These are phyloP conservation scores for Xylariales sp. DNA, from an alignment of 2,329 filamentous ascomycete genomes.

Conservation along the genomic window DNA sequence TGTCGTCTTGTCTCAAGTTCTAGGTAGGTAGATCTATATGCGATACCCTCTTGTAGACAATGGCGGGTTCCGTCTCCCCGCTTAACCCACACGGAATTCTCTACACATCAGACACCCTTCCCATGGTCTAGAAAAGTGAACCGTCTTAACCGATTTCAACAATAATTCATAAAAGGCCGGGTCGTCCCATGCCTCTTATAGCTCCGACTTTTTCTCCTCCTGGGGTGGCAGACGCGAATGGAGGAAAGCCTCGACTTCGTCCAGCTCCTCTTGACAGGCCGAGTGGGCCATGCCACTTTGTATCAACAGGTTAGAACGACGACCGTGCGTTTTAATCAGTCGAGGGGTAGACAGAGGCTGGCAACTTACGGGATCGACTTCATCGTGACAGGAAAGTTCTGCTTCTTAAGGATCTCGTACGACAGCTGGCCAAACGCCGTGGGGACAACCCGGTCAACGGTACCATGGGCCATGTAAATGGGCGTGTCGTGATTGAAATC, in stretches of 20 bases:
- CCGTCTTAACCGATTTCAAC: neutral
- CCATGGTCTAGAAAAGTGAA: neutral
- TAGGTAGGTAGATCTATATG: constrained; percentile 12
- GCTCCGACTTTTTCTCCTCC: constrained; percentile 55
- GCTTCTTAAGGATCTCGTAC: constrained; percentile 71
- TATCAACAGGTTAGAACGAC: constrained; percentile 26
- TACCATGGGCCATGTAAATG: constrained; percentile 91
- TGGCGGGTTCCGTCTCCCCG: neutral
- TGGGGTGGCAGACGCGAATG: constrained; percentile 58
- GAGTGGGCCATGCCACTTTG: constrained; percentile 77
- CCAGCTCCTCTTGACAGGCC: constrained; percentile 80
- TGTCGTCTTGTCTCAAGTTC: constrained; percentile 3
- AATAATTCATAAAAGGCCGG: neutral
- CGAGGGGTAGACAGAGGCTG: constrained; percentile 17
- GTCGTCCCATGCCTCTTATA: constrained; percentile 41
- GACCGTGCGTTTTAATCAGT: constrained; percentile 5
- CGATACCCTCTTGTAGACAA: neutral
- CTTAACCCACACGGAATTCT: neutral
- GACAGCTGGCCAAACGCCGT: constrained; percentile 76
- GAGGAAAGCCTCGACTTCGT: constrained; percentile 78
- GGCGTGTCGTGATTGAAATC: constrained; percentile 78
- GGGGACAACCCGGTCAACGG: constrained; percentile 77
- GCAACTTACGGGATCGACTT: constrained; percentile 75
- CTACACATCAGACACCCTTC: neutral
- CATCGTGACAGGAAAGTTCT: constrained; percentile 80